These are phyloP conservation scores for Phytophthora sansomeana DNA, from an alignment of 352 stramenopile species.

Conservation along the genomic window DNA sequence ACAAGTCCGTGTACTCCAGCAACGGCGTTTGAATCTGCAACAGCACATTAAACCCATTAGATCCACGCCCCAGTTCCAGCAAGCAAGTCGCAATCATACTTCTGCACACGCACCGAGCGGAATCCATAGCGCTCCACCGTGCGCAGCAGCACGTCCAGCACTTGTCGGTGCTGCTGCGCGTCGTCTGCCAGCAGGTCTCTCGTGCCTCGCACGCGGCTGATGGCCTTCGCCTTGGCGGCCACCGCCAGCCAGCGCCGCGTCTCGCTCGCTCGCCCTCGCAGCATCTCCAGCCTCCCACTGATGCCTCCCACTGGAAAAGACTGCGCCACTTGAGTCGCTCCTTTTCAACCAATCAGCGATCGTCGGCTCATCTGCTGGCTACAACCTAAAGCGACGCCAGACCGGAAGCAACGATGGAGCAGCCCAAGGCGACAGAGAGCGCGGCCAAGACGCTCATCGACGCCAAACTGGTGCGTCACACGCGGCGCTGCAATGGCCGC, in stretches of 20 bases:
- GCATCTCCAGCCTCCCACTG: constrained; percentile 6
- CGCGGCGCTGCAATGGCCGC: constrained; percentile 69
- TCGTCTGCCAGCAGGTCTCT: constrained; percentile 76
- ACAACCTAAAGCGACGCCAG: neutral
- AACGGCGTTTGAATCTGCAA: constrained; percentile 81
- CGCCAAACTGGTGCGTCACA: constrained; percentile 50
- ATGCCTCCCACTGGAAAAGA: neutral
- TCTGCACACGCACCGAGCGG: constrained; percentile 49
- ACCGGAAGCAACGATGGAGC: constrained; percentile 11
- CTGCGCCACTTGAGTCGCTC: neutral
- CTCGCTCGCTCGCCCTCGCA: constrained; percentile 7
- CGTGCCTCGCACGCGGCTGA: constrained; percentile 78
- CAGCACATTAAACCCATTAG: neutral
- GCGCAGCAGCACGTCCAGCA: constrained; percentile 63
- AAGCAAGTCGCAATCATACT: neutral
- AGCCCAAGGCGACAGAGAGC: neutral
- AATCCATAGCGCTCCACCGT: constrained; percentile 82
- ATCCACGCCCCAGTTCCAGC: neutral
- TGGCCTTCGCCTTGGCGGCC: constrained; percentile 35
- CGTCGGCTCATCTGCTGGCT: constrained; percentile 14
- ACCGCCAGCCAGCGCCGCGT: constrained; percentile 36
- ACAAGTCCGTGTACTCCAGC: constrained; percentile 90
- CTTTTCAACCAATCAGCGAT: constrained; percentile 25
- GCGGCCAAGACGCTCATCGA: constrained; percentile 4
- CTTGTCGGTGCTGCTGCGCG: constrained; percentile 66